Evolutionary conservation across 441 rosid species (phyloP), one percentile per base, ranked within the genome.

Genomic region (Pelargonium fulgidum): DNA sequence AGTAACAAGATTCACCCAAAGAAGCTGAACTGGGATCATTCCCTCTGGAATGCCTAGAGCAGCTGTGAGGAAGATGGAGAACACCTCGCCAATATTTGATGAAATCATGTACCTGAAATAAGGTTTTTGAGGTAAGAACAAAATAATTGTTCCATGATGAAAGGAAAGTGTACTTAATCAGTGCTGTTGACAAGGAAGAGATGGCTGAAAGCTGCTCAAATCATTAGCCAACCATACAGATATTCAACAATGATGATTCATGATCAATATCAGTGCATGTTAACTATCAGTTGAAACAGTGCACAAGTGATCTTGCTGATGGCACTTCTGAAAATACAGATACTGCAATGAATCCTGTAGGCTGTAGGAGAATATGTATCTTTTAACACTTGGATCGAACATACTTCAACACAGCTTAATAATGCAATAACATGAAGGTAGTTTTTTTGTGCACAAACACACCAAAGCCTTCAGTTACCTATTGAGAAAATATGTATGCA

Each of bases 51-150:
- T 83, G 6, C 86, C 84, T 13, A 83, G 75, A 9, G 86, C 86
- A 10, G 86, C 84, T 1, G 86, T 83, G 22, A 83, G 54, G 71
- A 83, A 83, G 67, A 83, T 83, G 16, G 82, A 81, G 45, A 80
- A 82, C 6, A 83, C 86, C 84, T 83, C 86, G 2, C 86, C 86
- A n/a, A 83, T 79, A 62, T 83, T 83, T 67, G 86, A 83, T 20
- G 86, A 83, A 64, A 83, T 83, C 86, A 83, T 83, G 76, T 83
- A 83, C 81, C 84, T 83, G 79, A 72, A 69, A 7, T 54, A 16
- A 7, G 16, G 61, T 3, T 9, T 54, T 44, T 62, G 14, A 14
- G 12, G 22, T 36, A 42, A 5, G 16, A 44, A 20, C 42, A 52
- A 39, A 45, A 7, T 16, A 48, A 33, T 12, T 1, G 29, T 4